Percentiles rank a stretch among this genome's conserved stretches.
Conservation (phyloP, 768 basidiomycete genomes). For the Russula sp. region DNA sequence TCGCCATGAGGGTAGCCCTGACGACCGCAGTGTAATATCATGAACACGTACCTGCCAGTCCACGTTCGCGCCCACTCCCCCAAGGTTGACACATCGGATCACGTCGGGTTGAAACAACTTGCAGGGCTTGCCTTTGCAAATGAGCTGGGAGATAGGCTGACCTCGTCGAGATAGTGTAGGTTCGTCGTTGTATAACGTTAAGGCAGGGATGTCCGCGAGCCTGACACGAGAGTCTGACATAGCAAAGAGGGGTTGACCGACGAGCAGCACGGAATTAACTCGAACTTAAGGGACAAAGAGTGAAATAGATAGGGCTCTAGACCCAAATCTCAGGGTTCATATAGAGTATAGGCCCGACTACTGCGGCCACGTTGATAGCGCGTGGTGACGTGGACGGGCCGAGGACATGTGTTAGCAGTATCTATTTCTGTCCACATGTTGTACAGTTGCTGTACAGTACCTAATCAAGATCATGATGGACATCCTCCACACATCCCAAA, state of each 20-base stretch:
- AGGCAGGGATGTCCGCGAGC: conserved; percentile 65
- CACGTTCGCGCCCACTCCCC: conserved; percentile 72
- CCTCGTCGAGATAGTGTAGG: conserved; percentile 66
- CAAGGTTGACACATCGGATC: conserved; percentile 78
- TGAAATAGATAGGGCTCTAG: not conserved
- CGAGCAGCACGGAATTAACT: not conserved
- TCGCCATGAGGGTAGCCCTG: not conserved
- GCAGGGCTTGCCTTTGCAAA: conserved; percentile 79
- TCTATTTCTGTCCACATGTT: not conserved
- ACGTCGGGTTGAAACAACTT: conserved; percentile 74
- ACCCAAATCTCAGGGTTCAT: conserved; percentile 6
- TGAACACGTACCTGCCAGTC: conserved; percentile 80
- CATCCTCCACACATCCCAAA: conserved; percentile 73
- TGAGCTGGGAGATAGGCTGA: conserved; percentile 69
- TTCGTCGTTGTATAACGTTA: conserved; percentile 74
- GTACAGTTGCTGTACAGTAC: too few relatives aligned
- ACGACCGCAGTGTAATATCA: not conserved
- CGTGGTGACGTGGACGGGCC: conserved; percentile 19
- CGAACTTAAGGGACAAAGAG: not conserved
- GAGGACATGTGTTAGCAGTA: not conserved
- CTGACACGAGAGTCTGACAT: conserved; percentile 61
- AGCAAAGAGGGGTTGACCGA: not conserved
- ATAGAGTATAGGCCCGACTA: conserved; percentile 8
- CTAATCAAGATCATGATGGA: conserved; percentile 14
- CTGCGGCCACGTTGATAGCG: conserved; percentile 18